A percentile compares a stretch with the other conserved stretches of the same genome.
Evolutionary conservation across 176 grass and related monocot genomes (phyloP).

Genomic region (Triticum monococcum): DNA sequence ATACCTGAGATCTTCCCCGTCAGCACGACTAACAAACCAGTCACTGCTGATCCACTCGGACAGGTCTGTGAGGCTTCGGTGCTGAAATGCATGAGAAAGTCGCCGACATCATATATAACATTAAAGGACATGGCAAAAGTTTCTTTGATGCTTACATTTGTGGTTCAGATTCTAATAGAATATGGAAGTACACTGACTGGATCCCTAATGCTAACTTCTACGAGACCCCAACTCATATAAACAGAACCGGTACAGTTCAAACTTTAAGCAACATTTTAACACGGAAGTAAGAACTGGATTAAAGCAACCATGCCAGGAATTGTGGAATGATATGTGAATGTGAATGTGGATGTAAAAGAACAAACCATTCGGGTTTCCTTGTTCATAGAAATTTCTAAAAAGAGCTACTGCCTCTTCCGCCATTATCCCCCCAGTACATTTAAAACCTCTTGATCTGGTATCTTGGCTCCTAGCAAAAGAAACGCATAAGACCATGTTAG

Average conservation of each 20-base stretch:
- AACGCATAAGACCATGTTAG: not conserved
- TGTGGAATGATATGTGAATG: not conserved
- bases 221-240: not conserved
- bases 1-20: not conserved
- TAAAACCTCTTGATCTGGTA: constrained; percentile 58
- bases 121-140: not conserved
- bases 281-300: not conserved
- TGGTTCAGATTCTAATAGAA: not conserved
- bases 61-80: constrained; percentile 85
- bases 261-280: not conserved
- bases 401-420: constrained; percentile 78
- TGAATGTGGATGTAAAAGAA: not conserved
- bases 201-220: not conserved
- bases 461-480: constrained; percentile 32
- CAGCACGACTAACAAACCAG: not conserved
- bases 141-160: not conserved
- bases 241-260: not conserved
- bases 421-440: constrained; percentile 78
- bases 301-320: not conserved
- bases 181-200: not conserved
- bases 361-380: constrained; percentile 93
- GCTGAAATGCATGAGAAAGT: constrained; percentile 51
- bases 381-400: constrained; percentile 87
- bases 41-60: constrained; percentile 40
- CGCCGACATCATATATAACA: not conserved